phyloP scores from a whole-genome alignment of 176 grass and related monocot genomes.

The Oryza rufipogon region DNA sequence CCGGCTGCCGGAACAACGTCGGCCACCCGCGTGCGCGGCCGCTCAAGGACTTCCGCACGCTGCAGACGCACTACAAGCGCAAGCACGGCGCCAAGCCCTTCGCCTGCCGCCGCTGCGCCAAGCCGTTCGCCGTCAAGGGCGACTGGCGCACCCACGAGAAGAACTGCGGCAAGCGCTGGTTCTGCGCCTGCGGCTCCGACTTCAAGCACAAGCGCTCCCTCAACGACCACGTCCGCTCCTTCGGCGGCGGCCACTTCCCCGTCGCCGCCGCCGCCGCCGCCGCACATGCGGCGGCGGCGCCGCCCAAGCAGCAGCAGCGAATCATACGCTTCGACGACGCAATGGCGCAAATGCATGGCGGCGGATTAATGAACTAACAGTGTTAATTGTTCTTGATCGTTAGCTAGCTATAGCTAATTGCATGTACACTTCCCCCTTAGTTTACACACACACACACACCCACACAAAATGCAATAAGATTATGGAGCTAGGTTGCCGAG shows the following conservation, averaged over 20 bases:
- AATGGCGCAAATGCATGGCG: constrained; percentile 22
- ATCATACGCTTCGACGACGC: constrained; percentile 69
- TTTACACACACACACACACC: neutral
- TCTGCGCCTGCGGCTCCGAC: constrained; percentile 84
- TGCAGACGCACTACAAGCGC: constrained; percentile 97
- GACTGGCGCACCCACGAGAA: constrained; percentile 99
- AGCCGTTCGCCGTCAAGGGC: constrained; percentile 92
- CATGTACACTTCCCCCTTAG: neutral
- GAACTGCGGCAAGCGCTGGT: constrained; percentile 93
- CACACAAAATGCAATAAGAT: constrained; percentile 35
- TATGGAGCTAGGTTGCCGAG: constrained; percentile 21
- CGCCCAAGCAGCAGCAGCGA: constrained; percentile 23
- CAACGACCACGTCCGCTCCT: constrained; percentile 87
- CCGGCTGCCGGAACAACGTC: constrained; percentile 84
- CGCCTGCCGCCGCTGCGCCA: constrained; percentile 82
- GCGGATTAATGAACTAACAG: neutral
- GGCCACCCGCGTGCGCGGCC: constrained; percentile 71
- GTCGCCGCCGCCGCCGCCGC: constrained; percentile 8
- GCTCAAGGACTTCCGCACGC: constrained; percentile 96
- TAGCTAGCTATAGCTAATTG: constrained; percentile 9
- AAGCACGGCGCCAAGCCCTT: constrained; percentile 88
- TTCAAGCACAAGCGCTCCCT: constrained; percentile 97
- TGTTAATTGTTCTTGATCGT: constrained; percentile 36
- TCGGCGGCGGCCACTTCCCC: constrained; percentile 64
- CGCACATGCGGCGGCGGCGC: no score